These are phyloP conservation scores for Hawksworthiomyces lignivorus DNA, from an alignment of 2,329 filamentous ascomycete genomes.

Conservation along the genomic window DNA sequence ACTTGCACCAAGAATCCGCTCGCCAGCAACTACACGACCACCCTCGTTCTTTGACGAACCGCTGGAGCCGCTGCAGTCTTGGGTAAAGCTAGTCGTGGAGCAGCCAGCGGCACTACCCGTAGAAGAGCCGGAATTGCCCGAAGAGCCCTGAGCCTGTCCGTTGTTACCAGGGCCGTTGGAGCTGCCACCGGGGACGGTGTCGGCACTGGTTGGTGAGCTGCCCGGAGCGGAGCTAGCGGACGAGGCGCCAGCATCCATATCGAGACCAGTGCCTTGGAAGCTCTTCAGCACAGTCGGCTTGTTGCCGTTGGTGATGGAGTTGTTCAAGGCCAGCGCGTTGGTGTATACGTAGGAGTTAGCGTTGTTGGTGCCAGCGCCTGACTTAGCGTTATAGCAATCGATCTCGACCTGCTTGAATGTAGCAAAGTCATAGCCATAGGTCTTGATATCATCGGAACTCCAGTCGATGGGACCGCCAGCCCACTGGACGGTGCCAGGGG, in stretches of 20 bases:
- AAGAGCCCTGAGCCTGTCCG: conserved; percentile 12
- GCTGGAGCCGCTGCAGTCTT: conserved; percentile 26
- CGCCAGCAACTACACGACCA: conserved; percentile 16
- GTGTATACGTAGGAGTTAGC: conserved; percentile 72
- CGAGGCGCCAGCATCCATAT: conserved; percentile 50
- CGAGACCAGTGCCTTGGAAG: conserved; percentile 69
- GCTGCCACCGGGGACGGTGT: conserved; percentile 24
- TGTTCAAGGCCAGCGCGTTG: conserved; percentile 57
- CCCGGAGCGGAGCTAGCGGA: conserved; percentile 9
- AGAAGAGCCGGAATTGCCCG: conserved; percentile 7
- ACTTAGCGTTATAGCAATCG: conserved; percentile 67
- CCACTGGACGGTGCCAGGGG: conserved; percentile 80
- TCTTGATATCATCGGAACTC: conserved; percentile 69
- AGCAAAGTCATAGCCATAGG: conserved; percentile 82
- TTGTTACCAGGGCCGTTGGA: conserved; percentile 18
- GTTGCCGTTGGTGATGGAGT: conserved; percentile 68
- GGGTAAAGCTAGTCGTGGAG: conserved; percentile 31
- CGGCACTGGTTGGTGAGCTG: conserved; percentile 10
- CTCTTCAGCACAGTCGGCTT: conserved; percentile 70
- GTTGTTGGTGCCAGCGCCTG: conserved; percentile 57
- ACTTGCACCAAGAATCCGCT: conserved; percentile 25
- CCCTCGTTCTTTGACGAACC: conserved; percentile 25
- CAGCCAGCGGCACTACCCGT: conserved; percentile 22
- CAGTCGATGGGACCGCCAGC: conserved; percentile 87
- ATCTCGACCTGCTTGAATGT: conserved; percentile 70